phyloP scores from a whole-genome alignment of 768 basidiomycete genomes.

The Porphyrellus cyaneotinctus region DNA sequence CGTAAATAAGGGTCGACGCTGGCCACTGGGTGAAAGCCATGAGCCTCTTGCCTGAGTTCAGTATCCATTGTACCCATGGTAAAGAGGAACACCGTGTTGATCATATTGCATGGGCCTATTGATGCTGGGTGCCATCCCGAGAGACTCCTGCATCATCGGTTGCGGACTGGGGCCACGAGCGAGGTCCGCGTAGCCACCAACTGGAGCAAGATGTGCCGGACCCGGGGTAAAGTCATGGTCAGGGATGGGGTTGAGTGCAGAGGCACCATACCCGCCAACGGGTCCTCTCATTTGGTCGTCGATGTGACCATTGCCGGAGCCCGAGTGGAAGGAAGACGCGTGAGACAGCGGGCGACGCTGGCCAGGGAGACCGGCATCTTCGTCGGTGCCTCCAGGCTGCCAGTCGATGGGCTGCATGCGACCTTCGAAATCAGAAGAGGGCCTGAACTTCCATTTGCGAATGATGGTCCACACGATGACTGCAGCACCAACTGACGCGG shows the following conservation, averaged over 20 bases:
- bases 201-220: slow-evolving; percentile 51
- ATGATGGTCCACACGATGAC: slow-evolving; percentile 84
- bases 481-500: slow-evolving; percentile 60
- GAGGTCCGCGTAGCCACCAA: slow-evolving; percentile 80
- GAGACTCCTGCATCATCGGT: slow-evolving; percentile 46
- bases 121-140: slow-evolving; percentile 37
- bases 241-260: slow-evolving; percentile 45
- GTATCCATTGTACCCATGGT: slow-evolving; percentile 40
- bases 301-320: slow-evolving; percentile 35
- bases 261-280: slow-evolving; percentile 22
- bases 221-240: slow-evolving; percentile 79
- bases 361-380: slow-evolving; percentile 43
- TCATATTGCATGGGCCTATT: slow-evolving; percentile 51
- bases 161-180: slow-evolving; percentile 70
- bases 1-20: neutral
- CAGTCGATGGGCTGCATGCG: slow-evolving; percentile 88
- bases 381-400: slow-evolving; percentile 57
- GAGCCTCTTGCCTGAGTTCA: neutral
- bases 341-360: slow-evolving; percentile 50
- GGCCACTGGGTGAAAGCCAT: neutral
- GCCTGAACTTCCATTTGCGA: slow-evolving; percentile 88
- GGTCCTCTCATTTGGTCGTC: slow-evolving; percentile 35
- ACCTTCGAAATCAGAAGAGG: slow-evolving; percentile 75
- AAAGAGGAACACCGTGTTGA: slow-evolving; percentile 53
- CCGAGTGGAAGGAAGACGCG: slow-evolving; percentile 69